Conservation (phyloP, 2,329 filamentous ascomycete genomes). For the Graphium sp. region DNA sequence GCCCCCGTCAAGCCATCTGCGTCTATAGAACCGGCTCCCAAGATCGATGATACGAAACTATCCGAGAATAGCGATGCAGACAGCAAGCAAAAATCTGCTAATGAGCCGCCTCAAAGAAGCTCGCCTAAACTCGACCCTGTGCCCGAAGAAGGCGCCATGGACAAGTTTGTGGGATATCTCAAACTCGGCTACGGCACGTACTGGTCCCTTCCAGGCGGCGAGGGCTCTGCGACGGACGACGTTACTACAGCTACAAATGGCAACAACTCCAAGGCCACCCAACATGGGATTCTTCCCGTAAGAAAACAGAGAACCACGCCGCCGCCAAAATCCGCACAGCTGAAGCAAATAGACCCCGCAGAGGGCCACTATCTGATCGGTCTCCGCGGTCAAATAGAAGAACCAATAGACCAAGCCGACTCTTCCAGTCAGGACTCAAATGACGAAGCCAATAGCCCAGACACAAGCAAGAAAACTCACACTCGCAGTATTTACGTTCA, state of each 20-base stretch:
- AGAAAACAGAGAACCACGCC: slow-evolving; percentile 4
- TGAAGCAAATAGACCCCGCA: slow-evolving; percentile 6
- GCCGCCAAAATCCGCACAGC: too few species aligned
- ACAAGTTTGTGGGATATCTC: slow-evolving; percentile 45
- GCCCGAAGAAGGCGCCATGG: slow-evolving; percentile 23
- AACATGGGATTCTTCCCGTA: background rate
- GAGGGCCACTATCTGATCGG: slow-evolving; percentile 47
- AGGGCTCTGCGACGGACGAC: slow-evolving; percentile 4
- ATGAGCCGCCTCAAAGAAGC: too few species aligned
- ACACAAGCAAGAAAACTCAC: slow-evolving; percentile 40
- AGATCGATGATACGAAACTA: background rate
- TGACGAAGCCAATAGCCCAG: slow-evolving; percentile 15
- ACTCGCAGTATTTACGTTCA: slow-evolving; percentile 54
- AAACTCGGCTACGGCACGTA: slow-evolving; percentile 54
- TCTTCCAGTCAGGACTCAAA: slow-evolving; percentile 14
- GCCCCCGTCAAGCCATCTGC: too few species aligned
- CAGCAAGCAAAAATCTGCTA: too few species aligned
- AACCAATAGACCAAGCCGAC: slow-evolving; percentile 17
- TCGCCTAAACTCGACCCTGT: too few species aligned
- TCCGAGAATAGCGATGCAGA: too few species aligned
- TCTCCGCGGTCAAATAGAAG: slow-evolving; percentile 46
- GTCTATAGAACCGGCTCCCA: background rate
- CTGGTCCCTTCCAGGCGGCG: slow-evolving; percentile 27
- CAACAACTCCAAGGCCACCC: slow-evolving; percentile 4
- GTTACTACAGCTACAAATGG: background rate